These are phyloP conservation scores for Cucumis melo DNA, from an alignment of 306 rosid genomes.

Conservation along the genomic window DNA sequence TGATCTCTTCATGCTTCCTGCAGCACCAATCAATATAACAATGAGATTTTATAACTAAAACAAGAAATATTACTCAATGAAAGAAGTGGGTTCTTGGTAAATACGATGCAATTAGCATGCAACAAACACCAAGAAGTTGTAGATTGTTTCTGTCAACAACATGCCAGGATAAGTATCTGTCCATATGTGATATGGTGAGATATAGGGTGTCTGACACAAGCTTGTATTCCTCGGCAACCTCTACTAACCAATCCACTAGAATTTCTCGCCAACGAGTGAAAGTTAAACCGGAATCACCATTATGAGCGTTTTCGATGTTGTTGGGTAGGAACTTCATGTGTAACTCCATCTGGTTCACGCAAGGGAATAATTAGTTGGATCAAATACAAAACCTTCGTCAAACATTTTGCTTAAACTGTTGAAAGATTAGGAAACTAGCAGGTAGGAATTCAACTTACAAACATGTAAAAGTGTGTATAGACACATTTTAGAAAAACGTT, in stretches of 20 bases:
- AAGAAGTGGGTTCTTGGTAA: background rate
- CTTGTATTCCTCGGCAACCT: constrained; percentile 28
- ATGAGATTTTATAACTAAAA: background rate
- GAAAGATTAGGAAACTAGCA: background rate
- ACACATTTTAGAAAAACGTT: background rate
- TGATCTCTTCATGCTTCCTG: constrained; percentile 34
- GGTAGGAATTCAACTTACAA: background rate
- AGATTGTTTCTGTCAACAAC: constrained; percentile 14
- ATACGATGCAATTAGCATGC: constrained; percentile 34
- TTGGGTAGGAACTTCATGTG: background rate
- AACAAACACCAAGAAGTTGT: constrained; percentile 36
- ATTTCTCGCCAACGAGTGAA: constrained; percentile 16
- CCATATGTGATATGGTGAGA: constrained; percentile 23
- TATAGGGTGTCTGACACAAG: constrained; percentile 27
- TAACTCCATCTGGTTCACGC: background rate
- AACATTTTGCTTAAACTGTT: background rate
- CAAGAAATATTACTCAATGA: background rate
- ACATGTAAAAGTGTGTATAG: background rate
- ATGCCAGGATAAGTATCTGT: constrained; percentile 25
- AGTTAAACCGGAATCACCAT: background rate
- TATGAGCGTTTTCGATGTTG: background rate
- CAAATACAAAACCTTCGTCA: background rate
- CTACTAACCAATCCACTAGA: constrained; percentile 35
- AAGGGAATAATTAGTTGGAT: background rate
- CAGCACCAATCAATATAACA: constrained; percentile 2